A percentile compares a stretch with the other conserved stretches of the same genome.
Evolutionary conservation across 192 early-diverging fungal genomes (phyloP).

Genomic region (Backusella tarrabulga): DNA sequence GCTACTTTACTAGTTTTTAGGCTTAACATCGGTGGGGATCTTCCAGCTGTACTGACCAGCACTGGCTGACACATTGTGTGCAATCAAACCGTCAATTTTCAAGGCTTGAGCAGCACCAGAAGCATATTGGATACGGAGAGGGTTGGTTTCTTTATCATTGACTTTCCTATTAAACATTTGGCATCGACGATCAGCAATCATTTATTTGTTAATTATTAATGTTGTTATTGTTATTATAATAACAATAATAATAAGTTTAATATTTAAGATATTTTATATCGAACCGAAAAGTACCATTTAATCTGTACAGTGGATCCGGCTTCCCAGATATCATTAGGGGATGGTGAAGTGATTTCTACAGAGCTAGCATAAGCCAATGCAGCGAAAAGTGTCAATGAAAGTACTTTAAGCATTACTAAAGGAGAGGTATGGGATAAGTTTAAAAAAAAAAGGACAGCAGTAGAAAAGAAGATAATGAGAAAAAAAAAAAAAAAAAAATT

Average conservation of each 20-base stretch:
- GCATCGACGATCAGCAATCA: not conserved
- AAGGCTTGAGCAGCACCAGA: constrained; percentile 2
- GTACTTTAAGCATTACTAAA: not conserved
- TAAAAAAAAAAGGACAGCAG: too few relatives aligned
- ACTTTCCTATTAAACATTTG: constrained; percentile 4
- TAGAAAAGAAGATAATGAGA: not conserved
- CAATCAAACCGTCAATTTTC: constrained; percentile 4
- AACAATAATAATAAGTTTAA: not conserved
- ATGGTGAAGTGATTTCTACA: constrained; percentile 1
- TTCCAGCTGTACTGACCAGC: constrained; percentile 3
- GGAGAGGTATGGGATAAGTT: not conserved
- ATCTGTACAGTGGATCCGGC: constrained; percentile 12
- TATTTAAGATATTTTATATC: constrained; percentile 5
- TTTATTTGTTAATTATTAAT: not conserved
- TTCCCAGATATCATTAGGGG: constrained; percentile 1
- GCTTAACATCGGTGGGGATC: not conserved
- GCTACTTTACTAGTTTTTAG: constrained; percentile 13
- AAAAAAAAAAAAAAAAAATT: too few relatives aligned
- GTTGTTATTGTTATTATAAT: not conserved
- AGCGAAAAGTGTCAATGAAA: constrained; percentile 2
- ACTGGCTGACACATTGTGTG: not conserved
- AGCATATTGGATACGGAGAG: not conserved
- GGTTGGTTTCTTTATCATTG: not conserved
- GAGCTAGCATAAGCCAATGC: constrained; percentile 2
- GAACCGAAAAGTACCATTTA: constrained; percentile 11